Evolutionary conservation across 768 basidiomycete genomes (phyloP), one percentile per base, ranked within the genome.

Genomic region (Amanita rubescens): DNA sequence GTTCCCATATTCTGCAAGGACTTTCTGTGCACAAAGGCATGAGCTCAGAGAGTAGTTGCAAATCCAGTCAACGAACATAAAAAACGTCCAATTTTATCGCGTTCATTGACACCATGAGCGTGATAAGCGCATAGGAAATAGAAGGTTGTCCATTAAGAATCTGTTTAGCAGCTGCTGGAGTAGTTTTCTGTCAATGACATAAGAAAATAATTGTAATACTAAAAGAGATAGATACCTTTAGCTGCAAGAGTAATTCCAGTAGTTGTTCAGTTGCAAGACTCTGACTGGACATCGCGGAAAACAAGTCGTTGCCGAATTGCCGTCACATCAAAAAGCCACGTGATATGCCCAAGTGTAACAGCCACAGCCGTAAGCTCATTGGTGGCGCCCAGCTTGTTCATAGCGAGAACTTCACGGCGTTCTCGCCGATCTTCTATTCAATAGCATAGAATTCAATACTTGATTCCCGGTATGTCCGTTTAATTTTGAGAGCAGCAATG

Each of bases 61-160:
- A 41, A 32, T 33, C n/a, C 22, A 22, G 37, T 35, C 14, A 17
- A 34, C 44, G 30, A 55, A 87, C 87, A 73, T 88, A 85, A 58
- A 89, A 80, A 6, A 88, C 85, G 42, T 88, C 82, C 45, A 86
- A 73, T 47, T 88, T 81, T 34, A 90, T 75, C 0, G 84, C 85
- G 53, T 84, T 82, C 69, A 90, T 80, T 53, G 79, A 80, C 19
- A 88, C 86, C 86, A 90, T 87, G 34, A 89, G 77, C 0, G 77
- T 76, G 54, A 90, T 85, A 0, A 90, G 71, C 1, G 84, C 85
- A 65, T 87, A 89, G 0, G 87, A 81, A 53, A 90, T 87, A 49
- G 82, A 81, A 0, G 87, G 87, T 56, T 87, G 85, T 14, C 75
- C 73, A 58, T 85, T 84, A 39, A 90, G 72, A 60, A 90, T 86